A percentile compares a stretch with the other conserved stretches of the same genome.
Conservation (phyloP, 202 grass and related monocot genomes). For the Miscanthus sacchariflorus region DNA sequence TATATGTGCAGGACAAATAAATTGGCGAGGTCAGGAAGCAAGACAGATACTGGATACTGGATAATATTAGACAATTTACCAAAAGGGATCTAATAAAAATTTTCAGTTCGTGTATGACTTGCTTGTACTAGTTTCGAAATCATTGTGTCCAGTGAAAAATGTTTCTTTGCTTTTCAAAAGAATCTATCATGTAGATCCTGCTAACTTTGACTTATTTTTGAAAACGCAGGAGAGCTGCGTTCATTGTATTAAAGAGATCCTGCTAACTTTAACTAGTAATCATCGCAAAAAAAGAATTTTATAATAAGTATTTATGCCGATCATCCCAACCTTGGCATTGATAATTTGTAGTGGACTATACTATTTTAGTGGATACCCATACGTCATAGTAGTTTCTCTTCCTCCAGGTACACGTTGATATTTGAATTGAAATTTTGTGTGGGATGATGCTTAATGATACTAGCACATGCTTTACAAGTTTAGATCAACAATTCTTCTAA, state of each 20-base stretch:
- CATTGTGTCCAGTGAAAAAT: background rate
- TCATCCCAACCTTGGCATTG: background rate
- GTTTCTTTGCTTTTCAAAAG: slow-evolving; percentile 9
- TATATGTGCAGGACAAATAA: background rate
- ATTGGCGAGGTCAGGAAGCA: background rate
- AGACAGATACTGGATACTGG: background rate
- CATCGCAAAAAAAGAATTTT: background rate
- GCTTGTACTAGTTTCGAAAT: background rate
- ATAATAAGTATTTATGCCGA: background rate
- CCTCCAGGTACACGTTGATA: background rate
- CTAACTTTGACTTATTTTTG: no score
- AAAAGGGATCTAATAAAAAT: background rate
- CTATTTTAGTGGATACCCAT: background rate
- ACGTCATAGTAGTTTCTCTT: background rate
- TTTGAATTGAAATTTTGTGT: background rate
- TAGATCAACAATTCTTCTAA: background rate
- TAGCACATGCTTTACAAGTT: background rate
- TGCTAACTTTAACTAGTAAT: background rate
- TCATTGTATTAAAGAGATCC: background rate
- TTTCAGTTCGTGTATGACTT: background rate
- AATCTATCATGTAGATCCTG: background rate
- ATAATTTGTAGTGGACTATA: background rate
- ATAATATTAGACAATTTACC: background rate
- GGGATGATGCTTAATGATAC: background rate
- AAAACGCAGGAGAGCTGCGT: no score